phyloP scores from a whole-genome alignment of 116 monocot genomes.

The Posidonia oceanica region DNA sequence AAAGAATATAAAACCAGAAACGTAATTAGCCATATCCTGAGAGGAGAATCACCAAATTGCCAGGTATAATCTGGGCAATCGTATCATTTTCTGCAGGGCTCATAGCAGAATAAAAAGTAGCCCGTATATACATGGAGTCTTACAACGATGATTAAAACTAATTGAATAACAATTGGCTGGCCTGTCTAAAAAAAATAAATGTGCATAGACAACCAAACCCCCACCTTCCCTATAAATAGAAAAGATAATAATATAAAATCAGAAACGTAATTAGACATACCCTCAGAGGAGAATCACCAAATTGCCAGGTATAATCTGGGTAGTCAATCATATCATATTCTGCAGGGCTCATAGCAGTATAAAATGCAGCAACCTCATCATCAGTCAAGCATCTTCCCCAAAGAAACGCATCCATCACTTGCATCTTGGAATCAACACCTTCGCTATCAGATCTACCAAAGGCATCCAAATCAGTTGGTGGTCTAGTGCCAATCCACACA shows the following conservation, averaged over 20 bases:
- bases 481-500: constrained; percentile 79
- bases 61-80: constrained; percentile 65
- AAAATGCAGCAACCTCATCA: constrained; percentile 80
- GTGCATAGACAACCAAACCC: not conserved
- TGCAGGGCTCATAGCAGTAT: constrained; percentile 37
- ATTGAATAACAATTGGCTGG: too few relatives aligned
- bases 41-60: constrained; percentile 65
- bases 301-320: constrained; percentile 65
- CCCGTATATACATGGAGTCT: not conserved
- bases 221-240: not conserved
- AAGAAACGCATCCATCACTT: constrained; percentile 95
- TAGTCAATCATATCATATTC: constrained; percentile 72
- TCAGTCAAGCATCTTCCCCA: constrained; percentile 91
- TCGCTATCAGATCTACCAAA: constrained; percentile 99
- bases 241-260: not conserved
- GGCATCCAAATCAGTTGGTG: constrained; percentile 95
- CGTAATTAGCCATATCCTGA: constrained; percentile 38
- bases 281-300: constrained; percentile 70
- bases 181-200: not conserved
- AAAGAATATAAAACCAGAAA: not conserved
- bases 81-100: constrained; percentile 54
- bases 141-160: too few relatives aligned
- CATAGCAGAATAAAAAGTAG: constrained; percentile 43
- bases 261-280: constrained; percentile 20
- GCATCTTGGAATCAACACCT: constrained; percentile 89